Evolutionary conservation across 352 stramenopile genomes (phyloP).

Genomic region (Phytophthora idaei): DNA sequence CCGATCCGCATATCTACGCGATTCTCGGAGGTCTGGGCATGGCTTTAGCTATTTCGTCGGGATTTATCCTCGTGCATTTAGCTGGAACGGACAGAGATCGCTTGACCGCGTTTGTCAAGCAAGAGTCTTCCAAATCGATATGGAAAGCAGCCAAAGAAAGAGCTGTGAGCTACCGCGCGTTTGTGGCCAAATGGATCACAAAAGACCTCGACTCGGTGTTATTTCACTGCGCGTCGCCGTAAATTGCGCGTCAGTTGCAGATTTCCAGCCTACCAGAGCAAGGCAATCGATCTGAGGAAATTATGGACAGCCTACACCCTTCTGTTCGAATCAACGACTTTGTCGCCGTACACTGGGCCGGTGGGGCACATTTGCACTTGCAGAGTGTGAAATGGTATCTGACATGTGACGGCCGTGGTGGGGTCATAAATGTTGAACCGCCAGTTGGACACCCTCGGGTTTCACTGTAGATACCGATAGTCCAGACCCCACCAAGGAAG

Average conservation of each 20-base stretch:
- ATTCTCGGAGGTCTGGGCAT: slow-evolving; percentile 35
- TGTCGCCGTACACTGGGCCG: slow-evolving; percentile 25
- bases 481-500: neutral
- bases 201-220: slow-evolving; percentile 25
- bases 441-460: neutral
- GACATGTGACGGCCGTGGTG: slow-evolving; percentile 15
- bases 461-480: neutral
- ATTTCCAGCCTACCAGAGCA: slow-evolving; percentile 26
- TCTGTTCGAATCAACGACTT: slow-evolving; percentile 30
- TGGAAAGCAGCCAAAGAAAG: neutral
- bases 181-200: slow-evolving; percentile 28
- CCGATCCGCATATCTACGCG: slow-evolving; percentile 44
- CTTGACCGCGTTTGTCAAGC: neutral
- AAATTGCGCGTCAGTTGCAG: slow-evolving; percentile 36
- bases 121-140: neutral
- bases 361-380: slow-evolving; percentile 21
- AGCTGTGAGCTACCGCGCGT: slow-evolving; percentile 24
- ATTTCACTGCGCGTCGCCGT: slow-evolving; percentile 32
- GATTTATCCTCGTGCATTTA: slow-evolving; percentile 32
- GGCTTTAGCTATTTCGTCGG: slow-evolving; percentile 28
- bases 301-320: neutral
- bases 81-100: slow-evolving; percentile 7
- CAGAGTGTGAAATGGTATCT: slow-evolving; percentile 26
- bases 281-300: slow-evolving; percentile 7
- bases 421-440: slow-evolving; percentile 9